Base-by-base conservation (phyloP, 2,329 filamentous ascomycete species). In the Teratosphaeria epicoccoides region DNA sequence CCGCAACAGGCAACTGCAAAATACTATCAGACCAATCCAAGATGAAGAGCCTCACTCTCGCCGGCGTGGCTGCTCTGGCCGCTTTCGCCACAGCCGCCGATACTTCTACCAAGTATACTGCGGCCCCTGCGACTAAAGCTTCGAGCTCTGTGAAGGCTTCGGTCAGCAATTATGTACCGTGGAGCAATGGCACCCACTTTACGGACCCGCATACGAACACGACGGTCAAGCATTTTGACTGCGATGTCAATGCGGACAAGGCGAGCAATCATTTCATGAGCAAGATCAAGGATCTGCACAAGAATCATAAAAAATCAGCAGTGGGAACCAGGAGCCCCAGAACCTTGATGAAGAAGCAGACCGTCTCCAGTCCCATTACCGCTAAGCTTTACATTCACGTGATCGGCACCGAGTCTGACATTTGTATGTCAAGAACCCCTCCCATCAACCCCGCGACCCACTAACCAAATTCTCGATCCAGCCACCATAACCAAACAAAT, bases 381-480 rank as follows among this genome's bases (percentile, higher is more conserved):
- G 60, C 75, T 26, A 63, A 71, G 29, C 62, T 69, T 24, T 70
- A 73, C 61, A 72, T 57, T 60, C 74, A 76, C 60, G 67, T 76
- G 49, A 64, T 76, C 45, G 67, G 68, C 44, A 71, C 64, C 14
- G 52, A 54, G 3, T 65, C 65, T 49, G 66, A 65, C 10, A 64
- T 40, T 9, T 40, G 33, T 25, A 46, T 6, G 44, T 46, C 20
- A 46, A 24, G n/a, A n/a, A n/a, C n/a, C 43, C n/a, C 44, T 24
- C 44, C 14, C 14, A 46, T 24, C 44, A n/a, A 2, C 43, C 23
- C 20, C 43, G 3, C 43, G 6, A 12, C 43, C 17, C 17, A 24
- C 12, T 7, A 2, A 24, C 11, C 23, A 45, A 5, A 4, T n/a
- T 7, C 20, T 23, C 12, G 12, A 22, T 17, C 12, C 66, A 43